Percentiles rank a stretch among this genome's conserved stretches.
Evolutionary conservation across 371 early-diverging fungal genomes (phyloP).

Genomic region (Syncephalis plumigaleata): DNA sequence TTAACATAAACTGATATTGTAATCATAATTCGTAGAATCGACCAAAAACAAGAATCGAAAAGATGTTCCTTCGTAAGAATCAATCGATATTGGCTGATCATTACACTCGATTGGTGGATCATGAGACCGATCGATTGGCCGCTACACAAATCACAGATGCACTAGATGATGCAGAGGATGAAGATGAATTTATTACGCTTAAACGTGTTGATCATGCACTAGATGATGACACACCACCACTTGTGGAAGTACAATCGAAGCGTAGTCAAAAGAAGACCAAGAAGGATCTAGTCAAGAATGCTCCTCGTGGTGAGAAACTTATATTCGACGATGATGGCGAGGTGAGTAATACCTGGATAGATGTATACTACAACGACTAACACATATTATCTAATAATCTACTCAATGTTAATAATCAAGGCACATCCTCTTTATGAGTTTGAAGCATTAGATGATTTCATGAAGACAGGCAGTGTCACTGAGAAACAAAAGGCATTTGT

Average conservation of each 20-base stretch:
- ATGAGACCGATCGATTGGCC: conserved; percentile 20
- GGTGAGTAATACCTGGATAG: conserved; percentile 14
- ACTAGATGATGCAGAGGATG: conserved; percentile 20
- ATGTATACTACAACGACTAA: background rate
- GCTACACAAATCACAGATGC: no score
- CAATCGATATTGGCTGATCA: conserved; percentile 78
- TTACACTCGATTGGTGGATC: conserved; percentile 63
- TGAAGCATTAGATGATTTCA: conserved; percentile 61
- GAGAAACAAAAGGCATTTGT: conserved; percentile 44
- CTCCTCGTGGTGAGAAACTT: conserved; percentile 45
- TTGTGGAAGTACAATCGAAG: background rate
- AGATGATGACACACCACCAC: conserved; percentile 10
- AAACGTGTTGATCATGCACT: conserved; percentile 55
- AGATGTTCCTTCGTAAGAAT: conserved; percentile 86
- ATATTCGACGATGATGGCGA: conserved; percentile 89
- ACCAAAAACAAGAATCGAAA: conserved; percentile 64
- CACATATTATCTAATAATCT: background rate
- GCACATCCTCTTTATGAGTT: conserved; percentile 58
- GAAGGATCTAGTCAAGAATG: conserved; percentile 47
- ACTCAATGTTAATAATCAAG: conserved; percentile 6
- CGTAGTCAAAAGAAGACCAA: conserved; percentile 35
- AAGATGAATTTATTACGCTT: conserved; percentile 64
- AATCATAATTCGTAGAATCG: conserved; percentile 2
- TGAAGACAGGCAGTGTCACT: conserved; percentile 45
- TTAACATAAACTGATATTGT: background rate